phyloP scores from a whole-genome alignment of 208 protist species.

The Entamoeba moshkovskii region DNA sequence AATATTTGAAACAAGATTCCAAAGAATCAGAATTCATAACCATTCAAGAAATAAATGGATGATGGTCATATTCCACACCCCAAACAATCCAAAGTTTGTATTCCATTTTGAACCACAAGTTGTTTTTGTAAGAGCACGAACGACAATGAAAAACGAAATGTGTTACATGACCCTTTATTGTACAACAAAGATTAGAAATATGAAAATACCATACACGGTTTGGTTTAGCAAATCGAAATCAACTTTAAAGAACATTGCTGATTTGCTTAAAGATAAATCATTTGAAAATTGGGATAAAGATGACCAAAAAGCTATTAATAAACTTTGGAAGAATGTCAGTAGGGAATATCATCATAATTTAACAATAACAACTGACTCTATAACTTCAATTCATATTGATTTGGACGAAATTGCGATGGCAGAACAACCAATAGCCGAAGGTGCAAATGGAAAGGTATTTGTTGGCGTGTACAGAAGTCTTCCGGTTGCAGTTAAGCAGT shows the following conservation, averaged over 20 bases:
- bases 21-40: not conserved
- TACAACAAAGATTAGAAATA: not conserved
- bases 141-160: not conserved
- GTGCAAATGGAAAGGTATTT: not conserved
- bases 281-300: not conserved
- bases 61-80: not conserved
- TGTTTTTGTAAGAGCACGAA: not conserved
- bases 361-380: not conserved
- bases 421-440: not conserved
- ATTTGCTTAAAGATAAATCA: not conserved
- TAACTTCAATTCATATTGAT: not conserved
- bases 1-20: not conserved
- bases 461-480: not conserved
- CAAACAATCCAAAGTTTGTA: not conserved
- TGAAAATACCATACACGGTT: not conserved
- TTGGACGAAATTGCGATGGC: not conserved
- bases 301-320: not conserved
- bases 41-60: not conserved
- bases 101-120: not conserved
- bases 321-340: not conserved
- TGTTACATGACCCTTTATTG: not conserved
- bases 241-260: not conserved
- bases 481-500: not conserved
- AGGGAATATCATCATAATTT: not conserved
- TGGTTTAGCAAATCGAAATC: not conserved